Conservation (phyloP, 1,284 basidiomycete genomes). For the Cystobasidiaceae sp. region DNA sequence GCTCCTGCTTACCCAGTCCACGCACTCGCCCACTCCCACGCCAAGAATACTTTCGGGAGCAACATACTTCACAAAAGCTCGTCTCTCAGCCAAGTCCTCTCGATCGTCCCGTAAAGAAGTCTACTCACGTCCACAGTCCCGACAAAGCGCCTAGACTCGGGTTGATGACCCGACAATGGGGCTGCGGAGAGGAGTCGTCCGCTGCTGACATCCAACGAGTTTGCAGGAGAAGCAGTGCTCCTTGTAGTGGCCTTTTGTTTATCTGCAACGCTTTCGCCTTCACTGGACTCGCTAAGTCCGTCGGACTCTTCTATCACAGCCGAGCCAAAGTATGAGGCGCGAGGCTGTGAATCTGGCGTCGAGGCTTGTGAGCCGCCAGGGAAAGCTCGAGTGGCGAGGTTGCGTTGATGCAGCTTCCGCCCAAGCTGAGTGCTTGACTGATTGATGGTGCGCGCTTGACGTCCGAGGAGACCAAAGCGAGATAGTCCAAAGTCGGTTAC, state of each 20-base stretch:
- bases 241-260: constrained; percentile 2
- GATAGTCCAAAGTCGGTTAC: constrained; percentile 96
- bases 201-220: constrained; percentile 5
- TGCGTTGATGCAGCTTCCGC: constrained; percentile 3
- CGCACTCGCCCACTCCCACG: constrained; percentile 89
- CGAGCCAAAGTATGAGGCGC: constrained; percentile 39
- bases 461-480: constrained; percentile 90
- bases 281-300: constrained; percentile 76
- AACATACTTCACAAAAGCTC: constrained; percentile 47
- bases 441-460: constrained; percentile 66
- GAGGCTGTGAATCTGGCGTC: constrained; percentile 23
- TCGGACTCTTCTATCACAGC: constrained; percentile 52
- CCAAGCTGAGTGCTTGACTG: neutral
- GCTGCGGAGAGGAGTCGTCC: neutral
- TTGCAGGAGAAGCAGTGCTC: neutral
- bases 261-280: constrained; percentile 63
- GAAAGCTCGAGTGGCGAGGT: too few species aligned
- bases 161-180: neutral
- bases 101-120: neutral
- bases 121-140: constrained; percentile 23
- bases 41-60: constrained; percentile 63
- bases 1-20: constrained; percentile 82
- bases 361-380: too few species aligned
- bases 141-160: constrained; percentile 18
- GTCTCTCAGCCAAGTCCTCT: neutral